Percentiles rank a stretch among this genome's conserved stretches.
These are phyloP conservation scores for Zalaria obscura DNA, from an alignment of 2,329 filamentous ascomycete species.

Conservation along the genomic window DNA sequence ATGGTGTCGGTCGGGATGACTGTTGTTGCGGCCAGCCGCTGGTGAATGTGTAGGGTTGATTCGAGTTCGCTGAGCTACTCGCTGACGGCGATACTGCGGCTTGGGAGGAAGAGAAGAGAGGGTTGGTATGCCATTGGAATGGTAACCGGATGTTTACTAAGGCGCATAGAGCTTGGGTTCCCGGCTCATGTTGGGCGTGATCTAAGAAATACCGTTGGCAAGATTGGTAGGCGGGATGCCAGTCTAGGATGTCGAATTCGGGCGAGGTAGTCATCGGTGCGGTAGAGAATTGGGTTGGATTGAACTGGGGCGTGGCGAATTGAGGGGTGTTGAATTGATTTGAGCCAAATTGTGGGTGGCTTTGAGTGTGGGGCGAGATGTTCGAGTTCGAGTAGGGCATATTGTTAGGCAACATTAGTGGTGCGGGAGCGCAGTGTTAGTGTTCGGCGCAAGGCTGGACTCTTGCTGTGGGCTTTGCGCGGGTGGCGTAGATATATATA, in stretches of 20 bases:
- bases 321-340: too few relatives aligned
- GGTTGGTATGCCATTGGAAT: slow-evolving; percentile 52
- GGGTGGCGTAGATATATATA: too few relatives aligned
- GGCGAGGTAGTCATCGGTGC: slow-evolving; percentile 23
- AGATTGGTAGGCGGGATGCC: slow-evolving; percentile 82
- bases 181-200: slow-evolving; percentile 68
- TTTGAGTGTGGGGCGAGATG: too few relatives aligned
- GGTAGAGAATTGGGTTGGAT: too few relatives aligned
- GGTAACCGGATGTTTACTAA: slow-evolving; percentile 88
- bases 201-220: slow-evolving; percentile 88
- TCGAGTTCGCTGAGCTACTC: not conserved
- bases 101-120: slow-evolving; percentile 25
- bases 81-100: slow-evolving; percentile 5
- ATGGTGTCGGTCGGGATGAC: slow-evolving; percentile 21
- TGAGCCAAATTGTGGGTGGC: too few relatives aligned
- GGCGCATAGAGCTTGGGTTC: slow-evolving; percentile 76
- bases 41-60: not conserved
- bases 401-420: too few relatives aligned
- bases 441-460: too few relatives aligned
- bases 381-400: too few relatives aligned
- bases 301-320: too few relatives aligned
- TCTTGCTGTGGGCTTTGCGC: too few relatives aligned
- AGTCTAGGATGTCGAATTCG: slow-evolving; percentile 71
- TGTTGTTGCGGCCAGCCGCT: slow-evolving; percentile 5
- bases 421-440: too few relatives aligned